A percentile compares a stretch with the other conserved stretches of the same genome.
phyloP scores from a whole-genome alignment of 2,329 filamentous ascomycete genomes.

The Byssochlamys sp. region DNA sequence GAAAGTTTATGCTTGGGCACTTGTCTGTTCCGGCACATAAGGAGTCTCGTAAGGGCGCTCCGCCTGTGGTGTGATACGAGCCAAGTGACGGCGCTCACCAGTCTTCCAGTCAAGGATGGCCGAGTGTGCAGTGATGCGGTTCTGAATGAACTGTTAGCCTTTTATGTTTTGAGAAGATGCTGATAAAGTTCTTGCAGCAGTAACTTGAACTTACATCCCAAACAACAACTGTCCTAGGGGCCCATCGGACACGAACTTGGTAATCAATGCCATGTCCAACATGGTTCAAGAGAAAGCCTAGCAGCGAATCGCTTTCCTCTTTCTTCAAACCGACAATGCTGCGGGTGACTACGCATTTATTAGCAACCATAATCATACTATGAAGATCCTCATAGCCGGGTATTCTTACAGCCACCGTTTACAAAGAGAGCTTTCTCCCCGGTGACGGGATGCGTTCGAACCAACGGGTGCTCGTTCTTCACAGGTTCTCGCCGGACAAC shows the following conservation, averaged over 20 bases:
- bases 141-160: slow-evolving; percentile 24
- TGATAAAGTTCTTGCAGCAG: slow-evolving; percentile 4
- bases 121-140: slow-evolving; percentile 29
- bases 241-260: slow-evolving; percentile 18
- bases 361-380: neutral
- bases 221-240: slow-evolving; percentile 16
- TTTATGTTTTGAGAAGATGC: slow-evolving; percentile 21
- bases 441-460: slow-evolving; percentile 26
- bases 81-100: slow-evolving; percentile 19
- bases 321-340: slow-evolving; percentile 36
- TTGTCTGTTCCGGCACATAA: neutral
- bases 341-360: neutral
- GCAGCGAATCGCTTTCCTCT: slow-evolving; percentile 32
- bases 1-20: neutral
- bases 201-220: slow-evolving; percentile 33
- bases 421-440: slow-evolving; percentile 26
- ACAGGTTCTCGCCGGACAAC: slow-evolving; percentile 23
- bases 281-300: slow-evolving; percentile 27
- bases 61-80: slow-evolving; percentile 20
- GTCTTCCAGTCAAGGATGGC: slow-evolving; percentile 23
- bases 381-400: neutral
- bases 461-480: slow-evolving; percentile 21
- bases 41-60: slow-evolving; percentile 6
- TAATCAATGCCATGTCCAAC: slow-evolving; percentile 8
- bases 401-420: slow-evolving; percentile 24